Evolutionary conservation across 495 filamentous ascomycete species (phyloP).

Genomic region (Hyaloscypha hepaticicola): DNA sequence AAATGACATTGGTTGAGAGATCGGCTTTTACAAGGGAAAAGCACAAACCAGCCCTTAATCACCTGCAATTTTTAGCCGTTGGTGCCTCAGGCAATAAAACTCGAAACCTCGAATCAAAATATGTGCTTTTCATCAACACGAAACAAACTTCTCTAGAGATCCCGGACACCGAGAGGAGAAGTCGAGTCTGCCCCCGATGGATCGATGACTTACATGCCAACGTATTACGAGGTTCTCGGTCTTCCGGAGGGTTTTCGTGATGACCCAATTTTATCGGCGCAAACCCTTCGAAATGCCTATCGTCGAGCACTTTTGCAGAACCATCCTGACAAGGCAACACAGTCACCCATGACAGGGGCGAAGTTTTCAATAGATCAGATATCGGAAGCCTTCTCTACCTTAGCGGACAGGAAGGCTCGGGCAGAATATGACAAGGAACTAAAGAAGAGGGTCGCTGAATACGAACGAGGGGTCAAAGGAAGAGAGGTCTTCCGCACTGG

Average conservation of each 20-base stretch:
- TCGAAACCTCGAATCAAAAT: neutral
- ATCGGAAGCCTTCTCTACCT: conserved; percentile 67
- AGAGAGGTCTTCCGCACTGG: conserved; percentile 58
- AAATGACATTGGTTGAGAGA: no score
- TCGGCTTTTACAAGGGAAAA: no score
- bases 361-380: conserved; percentile 73
- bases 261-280: conserved; percentile 26
- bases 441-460: conserved; percentile 16
- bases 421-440: conserved; percentile 65
- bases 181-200: neutral
- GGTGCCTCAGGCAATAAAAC: neutral
- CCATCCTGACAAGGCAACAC: conserved; percentile 72
- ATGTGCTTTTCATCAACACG: neutral
- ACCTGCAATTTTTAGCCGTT: no score
- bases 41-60: no score
- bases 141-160: neutral
- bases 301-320: conserved; percentile 71
- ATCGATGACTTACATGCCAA: conserved; percentile 26
- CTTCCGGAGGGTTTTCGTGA: conserved; percentile 38
- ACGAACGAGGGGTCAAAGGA: conserved; percentile 4
- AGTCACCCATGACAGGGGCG: conserved; percentile 14
- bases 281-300: conserved; percentile 69
- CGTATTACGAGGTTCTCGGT: conserved; percentile 55
- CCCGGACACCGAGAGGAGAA: neutral
- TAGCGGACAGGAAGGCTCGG: conserved; percentile 58